phyloP scores from a whole-genome alignment of 2,329 filamentous ascomycete genomes.

The Monosporascus sp. region DNA sequence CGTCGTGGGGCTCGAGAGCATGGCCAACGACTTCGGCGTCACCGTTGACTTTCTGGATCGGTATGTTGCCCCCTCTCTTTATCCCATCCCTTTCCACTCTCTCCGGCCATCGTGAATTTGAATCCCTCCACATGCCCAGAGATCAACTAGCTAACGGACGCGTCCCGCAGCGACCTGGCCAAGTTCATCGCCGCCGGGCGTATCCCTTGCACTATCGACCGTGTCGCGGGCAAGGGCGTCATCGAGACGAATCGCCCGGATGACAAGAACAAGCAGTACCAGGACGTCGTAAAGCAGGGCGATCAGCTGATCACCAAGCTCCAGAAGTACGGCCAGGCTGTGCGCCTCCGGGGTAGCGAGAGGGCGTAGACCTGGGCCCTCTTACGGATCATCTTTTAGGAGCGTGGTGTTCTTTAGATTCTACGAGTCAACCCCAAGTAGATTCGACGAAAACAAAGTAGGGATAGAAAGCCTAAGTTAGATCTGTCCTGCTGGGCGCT shows the following conservation, averaged over 20 bases:
- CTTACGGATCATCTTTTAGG: not conserved
- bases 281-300: constrained; percentile 94
- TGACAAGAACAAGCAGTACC: constrained; percentile 99
- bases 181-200: constrained; percentile 94
- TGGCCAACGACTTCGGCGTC: constrained; percentile 96
- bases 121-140: not conserved
- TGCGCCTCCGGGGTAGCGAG: constrained; percentile 90
- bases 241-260: constrained; percentile 98
- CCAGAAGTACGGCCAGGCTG: constrained; percentile 97
- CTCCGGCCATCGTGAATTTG: not conserved
- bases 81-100: not conserved
- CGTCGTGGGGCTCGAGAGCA: constrained; percentile 92
- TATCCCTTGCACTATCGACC: constrained; percentile 95
- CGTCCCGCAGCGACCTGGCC: constrained; percentile 68
- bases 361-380: constrained; percentile 55
- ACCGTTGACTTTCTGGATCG: constrained; percentile 93
- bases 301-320: constrained; percentile 98
- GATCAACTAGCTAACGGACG: constrained; percentile 4
- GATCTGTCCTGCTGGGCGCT: too few relatives aligned
- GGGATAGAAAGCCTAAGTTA: not conserved
- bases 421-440: not conserved
- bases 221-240: constrained; percentile 90
- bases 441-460: not conserved
- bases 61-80: constrained; percentile 43
- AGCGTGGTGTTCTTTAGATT: too few relatives aligned